phyloP scores from a whole-genome alignment of 2,329 filamentous ascomycete genomes.

The Didymella glomerata region DNA sequence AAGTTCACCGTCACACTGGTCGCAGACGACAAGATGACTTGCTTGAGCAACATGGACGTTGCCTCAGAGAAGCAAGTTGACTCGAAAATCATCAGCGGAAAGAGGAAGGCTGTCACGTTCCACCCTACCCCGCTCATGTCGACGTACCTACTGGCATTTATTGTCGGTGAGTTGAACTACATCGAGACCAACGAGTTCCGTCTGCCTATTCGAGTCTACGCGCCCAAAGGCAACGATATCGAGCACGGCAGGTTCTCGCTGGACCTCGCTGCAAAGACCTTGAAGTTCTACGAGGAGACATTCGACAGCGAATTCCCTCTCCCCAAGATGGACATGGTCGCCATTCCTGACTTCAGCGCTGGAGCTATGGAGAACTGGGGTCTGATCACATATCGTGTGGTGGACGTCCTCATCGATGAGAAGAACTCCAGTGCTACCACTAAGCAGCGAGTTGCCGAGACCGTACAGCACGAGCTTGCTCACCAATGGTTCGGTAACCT shows the following conservation, averaged over 20 bases:
- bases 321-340: slow-evolving; percentile 96
- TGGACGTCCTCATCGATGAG: slow-evolving; percentile 89
- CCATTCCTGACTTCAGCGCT: slow-evolving; percentile 93
- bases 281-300: slow-evolving; percentile 94
- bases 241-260: slow-evolving; percentile 91
- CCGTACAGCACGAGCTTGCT: slow-evolving; percentile 94
- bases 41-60: slow-evolving; percentile 96
- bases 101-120: slow-evolving; percentile 89
- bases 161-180: slow-evolving; percentile 91
- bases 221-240: slow-evolving; percentile 87
- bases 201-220: slow-evolving; percentile 92
- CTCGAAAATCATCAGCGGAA: slow-evolving; percentile 67
- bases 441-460: slow-evolving; percentile 92
- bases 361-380: slow-evolving; percentile 99
- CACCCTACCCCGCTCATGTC: slow-evolving; percentile 94
- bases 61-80: slow-evolving; percentile 77
- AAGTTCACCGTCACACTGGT: slow-evolving; percentile 90
- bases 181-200: slow-evolving; percentile 93
- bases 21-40: slow-evolving; percentile 89
- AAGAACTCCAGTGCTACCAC: slow-evolving; percentile 87
- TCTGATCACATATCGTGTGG: slow-evolving; percentile 91
- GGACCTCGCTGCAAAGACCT: slow-evolving; percentile 85
- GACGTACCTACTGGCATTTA: slow-evolving; percentile 92
- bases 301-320: slow-evolving; percentile 88
- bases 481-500: slow-evolving; percentile 99